Evolutionary conservation across 352 stramenopile genomes (phyloP).

Genomic region (Plasmopara viticola): DNA sequence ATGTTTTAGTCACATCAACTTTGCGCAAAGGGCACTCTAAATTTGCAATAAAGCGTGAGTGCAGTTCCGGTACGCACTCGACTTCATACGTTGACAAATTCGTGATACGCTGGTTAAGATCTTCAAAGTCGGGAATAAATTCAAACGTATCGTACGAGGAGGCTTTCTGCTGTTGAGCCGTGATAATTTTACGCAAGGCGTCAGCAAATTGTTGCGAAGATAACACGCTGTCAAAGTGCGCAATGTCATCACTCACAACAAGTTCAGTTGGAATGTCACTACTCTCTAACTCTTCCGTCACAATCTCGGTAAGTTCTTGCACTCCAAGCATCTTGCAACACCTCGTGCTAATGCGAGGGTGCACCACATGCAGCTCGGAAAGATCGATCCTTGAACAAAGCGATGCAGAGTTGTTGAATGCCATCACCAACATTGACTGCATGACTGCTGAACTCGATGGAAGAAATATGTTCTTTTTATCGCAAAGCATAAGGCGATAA

Average conservation of each 20-base stretch:
- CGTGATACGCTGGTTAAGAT: constrained; percentile 54
- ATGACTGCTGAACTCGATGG: constrained; percentile 52
- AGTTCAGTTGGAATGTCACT: constrained; percentile 11
- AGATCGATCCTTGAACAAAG: constrained; percentile 57
- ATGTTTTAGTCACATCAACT: constrained; percentile 61
- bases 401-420: constrained; percentile 64
- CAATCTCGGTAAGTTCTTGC: constrained; percentile 48
- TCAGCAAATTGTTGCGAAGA: constrained; percentile 46
- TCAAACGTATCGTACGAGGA: constrained; percentile 36
- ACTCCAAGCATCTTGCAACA: constrained; percentile 55
- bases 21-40: constrained; percentile 37
- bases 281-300: constrained; percentile 53
- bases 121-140: constrained; percentile 50
- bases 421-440: constrained; percentile 52
- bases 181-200: constrained; percentile 62
- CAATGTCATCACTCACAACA: constrained; percentile 28
- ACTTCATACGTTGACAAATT: constrained; percentile 41
- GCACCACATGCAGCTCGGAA: constrained; percentile 54
- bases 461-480: constrained; percentile 46
- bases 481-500: constrained; percentile 28
- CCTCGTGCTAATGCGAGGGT: constrained; percentile 46
- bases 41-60: constrained; percentile 60
- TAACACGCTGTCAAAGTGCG: constrained; percentile 49
- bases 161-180: constrained; percentile 52
- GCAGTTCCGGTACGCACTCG: constrained; percentile 39